These are phyloP conservation scores for Corchorus olitorius DNA, from an alignment of 345 rosid species.

Conservation along the genomic window DNA sequence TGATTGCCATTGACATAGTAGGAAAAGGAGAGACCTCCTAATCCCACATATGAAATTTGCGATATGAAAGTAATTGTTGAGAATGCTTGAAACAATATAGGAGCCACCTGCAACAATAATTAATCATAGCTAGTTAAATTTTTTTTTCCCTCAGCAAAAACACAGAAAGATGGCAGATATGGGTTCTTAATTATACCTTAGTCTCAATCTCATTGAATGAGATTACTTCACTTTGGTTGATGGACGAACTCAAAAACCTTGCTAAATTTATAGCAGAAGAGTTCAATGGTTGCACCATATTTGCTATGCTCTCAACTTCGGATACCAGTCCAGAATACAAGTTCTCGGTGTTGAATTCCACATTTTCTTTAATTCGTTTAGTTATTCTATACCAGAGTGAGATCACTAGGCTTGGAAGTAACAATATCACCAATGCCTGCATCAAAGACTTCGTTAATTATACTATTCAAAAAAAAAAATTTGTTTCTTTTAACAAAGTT, in stretches of 20 bases:
- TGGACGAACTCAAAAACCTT: constrained; percentile 26
- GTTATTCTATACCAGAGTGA: constrained; percentile 35
- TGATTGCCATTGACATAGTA: constrained; percentile 34
- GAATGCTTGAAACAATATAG: constrained; percentile 42
- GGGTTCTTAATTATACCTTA: constrained; percentile 28
- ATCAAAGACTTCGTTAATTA: too few relatives aligned
- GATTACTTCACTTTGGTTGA: constrained; percentile 18
- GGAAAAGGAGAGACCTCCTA: constrained; percentile 41
- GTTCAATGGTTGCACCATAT: constrained; percentile 27
- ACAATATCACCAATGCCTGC: constrained; percentile 40
- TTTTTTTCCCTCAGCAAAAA: background rate
- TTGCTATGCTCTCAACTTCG: constrained; percentile 30
- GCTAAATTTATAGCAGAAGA: constrained; percentile 38
- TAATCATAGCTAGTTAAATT: background rate
- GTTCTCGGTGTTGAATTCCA: constrained; percentile 9
- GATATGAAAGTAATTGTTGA: constrained; percentile 38
- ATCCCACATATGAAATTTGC: constrained; percentile 46
- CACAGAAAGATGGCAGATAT: background rate
- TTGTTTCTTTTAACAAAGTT: too few relatives aligned
- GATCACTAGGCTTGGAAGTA: constrained; percentile 32
- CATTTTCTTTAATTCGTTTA: constrained; percentile 16
- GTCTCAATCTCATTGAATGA: constrained; percentile 25
- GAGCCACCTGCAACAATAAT: constrained; percentile 39
- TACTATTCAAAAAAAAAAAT: too few relatives aligned
- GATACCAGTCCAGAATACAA: constrained; percentile 26